A percentile compares a stretch with the other conserved stretches of the same genome.
phyloP scores from a whole-genome alignment of 75 land plant genomes.

The Isoetes taiwanensis region DNA sequence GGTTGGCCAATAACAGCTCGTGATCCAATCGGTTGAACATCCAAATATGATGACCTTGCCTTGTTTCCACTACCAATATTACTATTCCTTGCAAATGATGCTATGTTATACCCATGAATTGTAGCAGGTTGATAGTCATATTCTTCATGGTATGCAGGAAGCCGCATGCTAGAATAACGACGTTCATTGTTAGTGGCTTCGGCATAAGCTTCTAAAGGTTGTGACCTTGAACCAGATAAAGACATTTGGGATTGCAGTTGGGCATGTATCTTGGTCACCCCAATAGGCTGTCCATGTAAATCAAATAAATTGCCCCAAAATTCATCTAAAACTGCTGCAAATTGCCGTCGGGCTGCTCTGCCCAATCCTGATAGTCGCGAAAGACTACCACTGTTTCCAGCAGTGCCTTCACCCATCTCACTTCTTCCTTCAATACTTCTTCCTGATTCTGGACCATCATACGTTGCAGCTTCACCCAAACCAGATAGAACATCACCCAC shows the following conservation, averaged over 20 bases:
- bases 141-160: conserved; percentile 33
- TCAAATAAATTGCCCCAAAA: conserved; percentile 94
- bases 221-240: conserved; percentile 26
- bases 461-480: conserved; percentile 15
- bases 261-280: conserved; percentile 24
- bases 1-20: too few relatives aligned
- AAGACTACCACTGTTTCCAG: conserved; percentile 61
- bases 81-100: conserved; percentile 6
- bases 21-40: too few relatives aligned
- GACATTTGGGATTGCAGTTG: conserved; percentile 26
- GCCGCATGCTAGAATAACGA: conserved; percentile 58
- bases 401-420: conserved; percentile 34
- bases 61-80: too few relatives aligned
- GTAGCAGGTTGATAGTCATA: conserved; percentile 68
- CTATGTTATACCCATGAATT: conserved; percentile 70
- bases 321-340: conserved; percentile 70
- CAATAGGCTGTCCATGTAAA: conserved; percentile 65
- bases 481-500: conserved; percentile 28
- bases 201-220: conserved; percentile 28
- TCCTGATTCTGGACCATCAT: conserved; percentile 55
- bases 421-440: conserved; percentile 48
- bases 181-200: conserved; percentile 31
- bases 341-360: conserved; percentile 78
- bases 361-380: conserved; percentile 83
- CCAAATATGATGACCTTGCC: too few relatives aligned